Percentiles rank a stretch among this genome's conserved stretches.
These are phyloP conservation scores for Bombardia bombarda DNA, from an alignment of 495 filamentous ascomycete genomes.

Conservation along the genomic window DNA sequence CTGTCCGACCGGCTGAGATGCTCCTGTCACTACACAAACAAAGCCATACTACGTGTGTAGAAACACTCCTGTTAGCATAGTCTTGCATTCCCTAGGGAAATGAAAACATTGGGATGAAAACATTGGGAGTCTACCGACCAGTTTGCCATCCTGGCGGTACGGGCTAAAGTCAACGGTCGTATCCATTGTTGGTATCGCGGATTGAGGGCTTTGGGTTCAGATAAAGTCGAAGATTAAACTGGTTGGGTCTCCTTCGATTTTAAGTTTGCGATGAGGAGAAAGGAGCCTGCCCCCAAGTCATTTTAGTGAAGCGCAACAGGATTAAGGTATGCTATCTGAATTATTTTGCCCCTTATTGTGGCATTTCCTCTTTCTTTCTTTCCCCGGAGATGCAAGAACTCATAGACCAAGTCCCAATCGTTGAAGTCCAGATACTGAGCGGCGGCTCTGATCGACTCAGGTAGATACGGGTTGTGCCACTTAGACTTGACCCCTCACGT, in stretches of 20 bases:
- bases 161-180: conserved; percentile 47
- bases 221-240: neutral
- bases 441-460: no score
- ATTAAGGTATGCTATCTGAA: neutral
- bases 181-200: conserved; percentile 16
- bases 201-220: neutral
- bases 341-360: neutral
- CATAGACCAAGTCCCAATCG: no score
- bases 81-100: neutral
- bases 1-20: conserved; percentile 48
- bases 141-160: conserved; percentile 51
- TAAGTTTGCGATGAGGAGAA: neutral
- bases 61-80: neutral
- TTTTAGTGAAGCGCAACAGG: neutral
- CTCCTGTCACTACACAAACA: conserved; percentile 54
- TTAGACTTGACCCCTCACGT: no score
- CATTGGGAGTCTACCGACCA: conserved; percentile 44
- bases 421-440: no score
- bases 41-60: conserved; percentile 42
- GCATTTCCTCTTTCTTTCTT: neutral
- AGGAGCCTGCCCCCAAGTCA: neutral
- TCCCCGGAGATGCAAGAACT: conserved; percentile 3
- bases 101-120: neutral
- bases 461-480: no score
- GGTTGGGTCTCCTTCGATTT: neutral